A percentile compares a stretch with the other conserved stretches of the same genome.
Conservation (phyloP, 2,329 filamentous ascomycete genomes). For the Pyrenophora graminea region DNA sequence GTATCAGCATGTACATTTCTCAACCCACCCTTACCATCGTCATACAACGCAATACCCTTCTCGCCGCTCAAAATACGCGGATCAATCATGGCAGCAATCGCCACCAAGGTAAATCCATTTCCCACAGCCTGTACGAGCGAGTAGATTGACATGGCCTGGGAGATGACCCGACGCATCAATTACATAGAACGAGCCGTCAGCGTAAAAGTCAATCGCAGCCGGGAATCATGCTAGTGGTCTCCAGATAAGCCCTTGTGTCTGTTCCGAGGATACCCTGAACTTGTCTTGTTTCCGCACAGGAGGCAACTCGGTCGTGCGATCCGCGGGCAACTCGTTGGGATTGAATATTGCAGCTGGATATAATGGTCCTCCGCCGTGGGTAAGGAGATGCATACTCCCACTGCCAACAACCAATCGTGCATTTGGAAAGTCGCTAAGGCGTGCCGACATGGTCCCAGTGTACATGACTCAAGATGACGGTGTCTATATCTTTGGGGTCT, state of each 20-base stretch:
- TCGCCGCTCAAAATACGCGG: constrained; percentile 56
- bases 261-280: constrained; percentile 21
- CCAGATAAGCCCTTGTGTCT: constrained; percentile 43
- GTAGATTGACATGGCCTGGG: constrained; percentile 57
- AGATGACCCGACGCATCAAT: constrained; percentile 59
- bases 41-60: constrained; percentile 57
- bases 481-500: constrained; percentile 43
- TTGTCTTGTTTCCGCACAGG: constrained; percentile 26
- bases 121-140: constrained; percentile 47
- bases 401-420: constrained; percentile 57
- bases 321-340: constrained; percentile 48
- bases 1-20: constrained; percentile 57
- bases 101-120: constrained; percentile 58
- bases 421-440: constrained; percentile 54
- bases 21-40: constrained; percentile 50
- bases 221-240: constrained; percentile 52
- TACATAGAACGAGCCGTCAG: constrained; percentile 53
- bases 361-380: constrained; percentile 27
- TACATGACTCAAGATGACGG: constrained; percentile 57
- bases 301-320: constrained; percentile 52
- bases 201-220: constrained; percentile 50
- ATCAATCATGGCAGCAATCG: constrained; percentile 58
- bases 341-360: constrained; percentile 54
- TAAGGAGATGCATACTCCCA: constrained; percentile 35
- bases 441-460: constrained; percentile 65